Evolutionary conservation across 805 yeast genomes (phyloP).

Genomic region (Saturnispora ahearnii): DNA sequence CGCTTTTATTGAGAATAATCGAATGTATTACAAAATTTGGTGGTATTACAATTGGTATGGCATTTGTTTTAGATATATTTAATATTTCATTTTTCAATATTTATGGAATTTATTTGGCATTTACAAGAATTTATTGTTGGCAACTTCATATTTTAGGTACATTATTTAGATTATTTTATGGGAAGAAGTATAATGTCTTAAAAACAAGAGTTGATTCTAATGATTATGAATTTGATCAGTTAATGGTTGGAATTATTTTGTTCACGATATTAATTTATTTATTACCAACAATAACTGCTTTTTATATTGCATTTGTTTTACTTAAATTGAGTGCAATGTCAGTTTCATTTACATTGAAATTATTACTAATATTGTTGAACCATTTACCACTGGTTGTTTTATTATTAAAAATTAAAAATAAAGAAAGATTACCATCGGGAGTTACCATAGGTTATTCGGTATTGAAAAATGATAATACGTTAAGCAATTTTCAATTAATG

Average conservation of each 20-base stretch:
- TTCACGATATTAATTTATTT: slow-evolving; percentile 73
- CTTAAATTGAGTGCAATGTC: slow-evolving; percentile 45
- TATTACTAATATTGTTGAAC: slow-evolving; percentile 55
- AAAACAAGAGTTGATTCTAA: slow-evolving; percentile 81
- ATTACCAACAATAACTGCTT: slow-evolving; percentile 81
- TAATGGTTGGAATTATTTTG: slow-evolving; percentile 78
- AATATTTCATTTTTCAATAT: slow-evolving; percentile 62
- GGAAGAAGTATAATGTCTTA: slow-evolving; percentile 77
- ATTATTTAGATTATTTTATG: slow-evolving; percentile 76
- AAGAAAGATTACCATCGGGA: slow-evolving; percentile 53
- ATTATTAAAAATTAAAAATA: slow-evolving; percentile 70
- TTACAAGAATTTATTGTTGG: slow-evolving; percentile 71
- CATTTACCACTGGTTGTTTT: slow-evolving; percentile 84
- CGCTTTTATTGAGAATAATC: slow-evolving; percentile 12
- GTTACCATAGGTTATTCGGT: slow-evolving; percentile 27
- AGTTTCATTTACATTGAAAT: slow-evolving; percentile 45
- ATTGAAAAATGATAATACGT: neutral
- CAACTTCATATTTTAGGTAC: slow-evolving; percentile 62
- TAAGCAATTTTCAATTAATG: slow-evolving; percentile 16
- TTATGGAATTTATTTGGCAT: slow-evolving; percentile 65
- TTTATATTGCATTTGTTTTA: slow-evolving; percentile 64
- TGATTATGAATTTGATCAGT: slow-evolving; percentile 77
- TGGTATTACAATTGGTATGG: slow-evolving; percentile 66
- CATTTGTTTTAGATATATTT: slow-evolving; percentile 55
- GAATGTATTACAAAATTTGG: slow-evolving; percentile 18